Evolutionary conservation across 1,284 basidiomycete genomes (phyloP).

Genomic region (Trichosporon asahii): DNA sequence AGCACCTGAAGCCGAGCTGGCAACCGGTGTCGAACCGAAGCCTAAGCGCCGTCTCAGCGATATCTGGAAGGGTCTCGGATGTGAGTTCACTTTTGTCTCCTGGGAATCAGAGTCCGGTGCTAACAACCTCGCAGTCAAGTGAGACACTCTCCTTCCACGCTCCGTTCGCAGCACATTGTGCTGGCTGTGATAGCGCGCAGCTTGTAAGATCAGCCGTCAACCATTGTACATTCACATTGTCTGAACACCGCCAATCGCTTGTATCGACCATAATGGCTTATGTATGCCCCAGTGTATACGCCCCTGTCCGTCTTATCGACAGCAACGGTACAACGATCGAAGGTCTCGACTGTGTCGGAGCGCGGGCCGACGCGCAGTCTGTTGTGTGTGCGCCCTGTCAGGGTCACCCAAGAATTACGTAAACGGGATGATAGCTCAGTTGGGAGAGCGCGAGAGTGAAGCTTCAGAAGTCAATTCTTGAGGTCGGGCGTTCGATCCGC

Average conservation of each 20-base stretch:
- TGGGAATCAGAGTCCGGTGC: not conserved
- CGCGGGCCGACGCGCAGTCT: not conserved
- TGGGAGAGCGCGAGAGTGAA: conserved; percentile 11
- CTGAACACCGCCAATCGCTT: not conserved
- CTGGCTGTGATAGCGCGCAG: not conserved
- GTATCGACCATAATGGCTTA: not conserved
- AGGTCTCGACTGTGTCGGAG: not conserved
- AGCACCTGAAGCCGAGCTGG: not conserved
- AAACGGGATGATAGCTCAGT: conserved; percentile 9
- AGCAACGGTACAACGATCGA: not conserved
- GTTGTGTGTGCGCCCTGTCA: not conserved
- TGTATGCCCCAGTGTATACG: not conserved
- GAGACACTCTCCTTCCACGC: not conserved
- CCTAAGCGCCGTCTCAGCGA: not conserved
- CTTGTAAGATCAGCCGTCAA: not conserved
- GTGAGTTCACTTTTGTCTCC: not conserved
- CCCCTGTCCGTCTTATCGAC: not conserved
- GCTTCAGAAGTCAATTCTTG: conserved; percentile 12
- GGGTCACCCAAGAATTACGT: not conserved
- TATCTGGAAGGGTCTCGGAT: not conserved
- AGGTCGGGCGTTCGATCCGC: conserved; percentile 11
- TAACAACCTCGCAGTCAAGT: not conserved
- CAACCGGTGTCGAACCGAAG: not conserved
- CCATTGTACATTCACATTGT: not conserved
- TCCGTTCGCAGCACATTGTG: not conserved